A percentile compares a stretch with the other conserved stretches of the same genome.
Evolutionary conservation across 495 filamentous ascomycete species (phyloP).

Genomic region (Penicillium herquei): DNA sequence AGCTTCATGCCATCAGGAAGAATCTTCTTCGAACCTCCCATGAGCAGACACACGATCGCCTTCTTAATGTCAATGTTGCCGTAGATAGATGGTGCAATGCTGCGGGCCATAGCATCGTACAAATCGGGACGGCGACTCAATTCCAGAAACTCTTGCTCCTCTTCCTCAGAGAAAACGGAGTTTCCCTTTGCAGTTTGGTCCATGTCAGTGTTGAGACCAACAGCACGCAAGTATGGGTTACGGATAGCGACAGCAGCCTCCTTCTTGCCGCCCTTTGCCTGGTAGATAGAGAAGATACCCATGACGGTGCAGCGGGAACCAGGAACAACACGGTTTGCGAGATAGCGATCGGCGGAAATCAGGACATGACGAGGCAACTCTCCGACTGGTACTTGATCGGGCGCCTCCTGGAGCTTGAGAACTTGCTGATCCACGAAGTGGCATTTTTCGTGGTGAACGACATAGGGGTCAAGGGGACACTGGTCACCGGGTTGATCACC

Average conservation of each 20-base stretch:
- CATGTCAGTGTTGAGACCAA: constrained; percentile 86
- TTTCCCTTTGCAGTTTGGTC: constrained; percentile 88
- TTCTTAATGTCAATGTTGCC: constrained; percentile 98
- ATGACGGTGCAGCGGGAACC: constrained; percentile 93
- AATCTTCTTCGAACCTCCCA: constrained; percentile 98
- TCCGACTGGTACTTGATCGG: constrained; percentile 96
- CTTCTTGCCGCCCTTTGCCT: constrained; percentile 81
- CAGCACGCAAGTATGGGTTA: constrained; percentile 93
- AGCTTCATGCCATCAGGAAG: constrained; percentile 98
- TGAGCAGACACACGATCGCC: constrained; percentile 90
- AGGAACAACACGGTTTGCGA: constrained; percentile 94
- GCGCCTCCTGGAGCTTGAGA: constrained; percentile 96
- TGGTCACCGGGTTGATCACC: constrained; percentile 60
- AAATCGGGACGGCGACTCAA: constrained; percentile 88
- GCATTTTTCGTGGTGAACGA: constrained; percentile 90
- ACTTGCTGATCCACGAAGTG: constrained; percentile 98
- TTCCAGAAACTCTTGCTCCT: constrained; percentile 96
- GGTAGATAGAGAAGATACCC: constrained; percentile 98
- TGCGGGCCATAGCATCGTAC: constrained; percentile 84
- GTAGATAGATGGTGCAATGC: constrained; percentile 97
- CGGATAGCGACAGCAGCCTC: constrained; percentile 89
- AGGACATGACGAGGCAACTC: constrained; percentile 94
- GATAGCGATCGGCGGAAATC: constrained; percentile 90
- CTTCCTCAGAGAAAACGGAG: constrained; percentile 85
- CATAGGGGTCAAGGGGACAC: constrained; percentile 94